A percentile compares a stretch with the other conserved stretches of the same genome.
These are phyloP conservation scores for Dothistroma septosporum DNA, from an alignment of 2,329 filamentous ascomycete genomes.

Conservation along the genomic window DNA sequence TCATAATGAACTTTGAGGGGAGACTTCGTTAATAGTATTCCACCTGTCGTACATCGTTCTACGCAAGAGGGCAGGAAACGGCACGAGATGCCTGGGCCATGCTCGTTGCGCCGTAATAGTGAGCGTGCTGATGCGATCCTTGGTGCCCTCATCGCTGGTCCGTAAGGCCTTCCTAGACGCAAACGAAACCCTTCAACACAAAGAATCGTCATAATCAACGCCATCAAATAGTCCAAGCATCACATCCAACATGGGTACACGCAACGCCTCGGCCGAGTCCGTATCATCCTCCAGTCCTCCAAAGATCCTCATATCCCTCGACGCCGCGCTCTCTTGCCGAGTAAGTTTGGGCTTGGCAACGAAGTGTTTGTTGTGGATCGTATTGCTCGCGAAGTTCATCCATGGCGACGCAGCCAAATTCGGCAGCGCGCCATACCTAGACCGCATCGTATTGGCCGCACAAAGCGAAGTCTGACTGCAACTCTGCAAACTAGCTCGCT, in stretches of 20 bases:
- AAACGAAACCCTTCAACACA: constrained; percentile 5
- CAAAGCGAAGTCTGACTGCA: background rate
- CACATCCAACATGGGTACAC: constrained; percentile 46
- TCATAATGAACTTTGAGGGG: constrained; percentile 6
- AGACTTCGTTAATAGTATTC: background rate
- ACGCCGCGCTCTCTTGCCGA: constrained; percentile 11
- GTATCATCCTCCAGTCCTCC: constrained; percentile 41
- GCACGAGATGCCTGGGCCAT: too few relatives aligned
- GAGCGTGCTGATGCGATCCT: background rate
- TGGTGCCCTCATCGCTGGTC: background rate
- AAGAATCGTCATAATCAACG: constrained; percentile 39
- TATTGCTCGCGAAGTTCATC: background rate
- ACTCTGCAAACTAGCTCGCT: background rate
- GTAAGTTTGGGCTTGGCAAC: background rate
- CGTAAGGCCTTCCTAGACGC: background rate
- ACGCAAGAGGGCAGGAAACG: background rate
- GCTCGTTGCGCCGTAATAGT: too few relatives aligned
- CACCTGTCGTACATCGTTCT: background rate
- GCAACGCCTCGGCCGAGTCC: constrained; percentile 31
- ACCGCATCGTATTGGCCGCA: background rate
- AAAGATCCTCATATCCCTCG: constrained; percentile 37
- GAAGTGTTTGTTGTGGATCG: background rate
- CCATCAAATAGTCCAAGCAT: constrained; percentile 45
- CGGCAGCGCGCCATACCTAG: background rate
- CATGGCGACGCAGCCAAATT: background rate